These are phyloP conservation scores for Backusella mclennaniae DNA, from an alignment of 192 early-diverging fungal genomes.

Conservation along the genomic window DNA sequence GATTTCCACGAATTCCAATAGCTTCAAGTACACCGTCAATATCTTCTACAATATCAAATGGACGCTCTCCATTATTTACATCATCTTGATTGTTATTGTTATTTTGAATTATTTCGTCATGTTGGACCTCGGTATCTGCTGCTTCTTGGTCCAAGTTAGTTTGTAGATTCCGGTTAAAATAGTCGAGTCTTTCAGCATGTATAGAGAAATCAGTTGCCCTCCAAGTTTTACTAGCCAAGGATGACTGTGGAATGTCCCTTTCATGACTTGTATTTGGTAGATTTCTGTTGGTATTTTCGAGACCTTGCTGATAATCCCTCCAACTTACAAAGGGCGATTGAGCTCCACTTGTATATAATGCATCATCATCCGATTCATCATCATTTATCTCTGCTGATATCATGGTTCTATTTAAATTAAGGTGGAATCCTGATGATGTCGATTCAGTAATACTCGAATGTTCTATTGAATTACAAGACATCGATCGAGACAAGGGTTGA, in stretches of 20 bases:
- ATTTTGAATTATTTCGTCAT: not conserved
- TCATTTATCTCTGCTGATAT: not conserved
- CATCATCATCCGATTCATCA: not conserved
- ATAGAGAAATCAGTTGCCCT: not conserved
- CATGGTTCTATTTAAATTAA: not conserved
- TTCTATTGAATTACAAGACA: not conserved
- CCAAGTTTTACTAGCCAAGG: not conserved
- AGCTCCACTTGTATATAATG: not conserved
- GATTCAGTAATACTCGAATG: not conserved
- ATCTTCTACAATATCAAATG: constrained; percentile 58
- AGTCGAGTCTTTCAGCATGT: not conserved
- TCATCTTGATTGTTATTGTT: not conserved
- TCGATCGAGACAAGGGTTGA: not conserved
- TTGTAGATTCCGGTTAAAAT: not conserved
- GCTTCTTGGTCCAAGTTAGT: not conserved
- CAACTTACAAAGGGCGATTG: constrained; percentile 11
- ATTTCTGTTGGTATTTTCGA: not conserved
- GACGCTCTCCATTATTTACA: constrained; percentile 31
- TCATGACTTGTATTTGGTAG: not conserved
- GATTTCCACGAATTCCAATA: constrained; percentile 84
- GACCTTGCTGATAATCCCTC: constrained; percentile 17
- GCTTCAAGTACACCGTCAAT: constrained; percentile 76
- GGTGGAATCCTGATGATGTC: not conserved
- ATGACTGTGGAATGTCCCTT: not conserved
- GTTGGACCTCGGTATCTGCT: not conserved